Base-by-base conservation (phyloP, 345 rosid species). In the Abelmoschus esculentus region DNA sequence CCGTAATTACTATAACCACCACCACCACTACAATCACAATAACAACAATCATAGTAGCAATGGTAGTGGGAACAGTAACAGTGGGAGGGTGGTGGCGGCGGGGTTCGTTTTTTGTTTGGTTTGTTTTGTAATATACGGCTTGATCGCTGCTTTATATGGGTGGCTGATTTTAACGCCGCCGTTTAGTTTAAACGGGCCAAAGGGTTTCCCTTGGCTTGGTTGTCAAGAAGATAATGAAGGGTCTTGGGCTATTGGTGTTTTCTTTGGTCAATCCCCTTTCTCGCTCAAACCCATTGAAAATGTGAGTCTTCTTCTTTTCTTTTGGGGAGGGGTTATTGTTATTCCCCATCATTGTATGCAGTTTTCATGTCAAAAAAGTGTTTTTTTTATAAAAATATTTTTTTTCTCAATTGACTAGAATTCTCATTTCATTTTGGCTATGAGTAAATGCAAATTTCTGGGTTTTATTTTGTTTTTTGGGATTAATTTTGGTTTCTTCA, bases 231-330 rank as follows among this genome's bases (percentile, higher is more conserved):
- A 95, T 63, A 79, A 78, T 71, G 99, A 95, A 65, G 99, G 98
- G 67, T 91, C 98, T 10, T 91, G 98, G 99, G 84, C 99, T 5
- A 77, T 95, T 74, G 99, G 99, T 17, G 86, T 90, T 71, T 90
- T 85, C 76, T 90, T 83, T 74, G 99, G 98, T 2, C 81, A 90
- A 57, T 87, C 97, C 73, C 99, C 99, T 6, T 87, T 95, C 76
- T 80, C 92, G 69, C 89, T 95, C 50, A 83, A 89, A 76, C 88
- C 99, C 15, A 90, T 95, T 71, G 99, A 95, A 90, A 18, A 86
- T 22, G 98, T 92, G 72, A 86, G 49, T 46, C 9, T 14, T 5
- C 58, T 49, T 57, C 6, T 44, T 65, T 13, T 46, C 26, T 12
- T 1, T 15, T 1, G 44, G 11, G 44, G 11, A 9, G 44, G 44